phyloP scores from a whole-genome alignment of 2,329 filamentous ascomycete species.

The Phyllosticta ampelicida region DNA sequence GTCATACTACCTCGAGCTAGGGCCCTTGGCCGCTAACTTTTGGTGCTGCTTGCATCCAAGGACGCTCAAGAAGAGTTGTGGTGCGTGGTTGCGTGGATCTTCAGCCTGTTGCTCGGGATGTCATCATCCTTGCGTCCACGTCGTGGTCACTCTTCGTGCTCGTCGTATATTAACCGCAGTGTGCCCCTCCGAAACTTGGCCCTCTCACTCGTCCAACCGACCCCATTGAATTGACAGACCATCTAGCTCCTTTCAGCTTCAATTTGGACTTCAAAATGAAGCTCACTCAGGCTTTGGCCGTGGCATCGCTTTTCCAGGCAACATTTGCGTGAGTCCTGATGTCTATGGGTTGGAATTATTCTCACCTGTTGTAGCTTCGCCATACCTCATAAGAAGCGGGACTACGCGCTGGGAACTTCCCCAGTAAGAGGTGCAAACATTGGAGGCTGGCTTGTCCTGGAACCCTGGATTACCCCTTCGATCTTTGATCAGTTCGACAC shows the following conservation, averaged over 20 bases:
- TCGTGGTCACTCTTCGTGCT: background rate
- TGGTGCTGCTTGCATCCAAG: background rate
- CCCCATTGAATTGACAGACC: background rate
- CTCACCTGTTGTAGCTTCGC: background rate
- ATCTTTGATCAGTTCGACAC: constrained; percentile 34
- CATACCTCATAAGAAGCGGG: constrained; percentile 1
- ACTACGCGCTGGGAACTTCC: constrained; percentile 2
- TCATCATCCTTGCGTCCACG: background rate
- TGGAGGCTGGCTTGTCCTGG: constrained; percentile 41
- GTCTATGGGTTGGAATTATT: background rate
- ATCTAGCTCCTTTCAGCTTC: background rate
- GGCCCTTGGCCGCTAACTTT: background rate
- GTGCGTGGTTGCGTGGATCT: background rate
- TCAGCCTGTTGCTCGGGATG: background rate
- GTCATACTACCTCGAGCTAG: constrained; percentile 1
- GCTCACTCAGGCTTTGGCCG: background rate
- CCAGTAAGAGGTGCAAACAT: constrained; percentile 39
- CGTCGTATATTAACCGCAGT: background rate
- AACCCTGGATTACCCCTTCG: constrained; percentile 48
- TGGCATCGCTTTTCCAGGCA: background rate
- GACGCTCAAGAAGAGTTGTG: background rate
- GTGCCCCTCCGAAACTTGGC: background rate
- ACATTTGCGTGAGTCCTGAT: background rate
- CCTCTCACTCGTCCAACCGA: background rate
- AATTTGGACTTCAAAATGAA: background rate